Base-by-base conservation (phyloP, 495 filamentous ascomycete species). In the Aspergillus haitiensis region DNA sequence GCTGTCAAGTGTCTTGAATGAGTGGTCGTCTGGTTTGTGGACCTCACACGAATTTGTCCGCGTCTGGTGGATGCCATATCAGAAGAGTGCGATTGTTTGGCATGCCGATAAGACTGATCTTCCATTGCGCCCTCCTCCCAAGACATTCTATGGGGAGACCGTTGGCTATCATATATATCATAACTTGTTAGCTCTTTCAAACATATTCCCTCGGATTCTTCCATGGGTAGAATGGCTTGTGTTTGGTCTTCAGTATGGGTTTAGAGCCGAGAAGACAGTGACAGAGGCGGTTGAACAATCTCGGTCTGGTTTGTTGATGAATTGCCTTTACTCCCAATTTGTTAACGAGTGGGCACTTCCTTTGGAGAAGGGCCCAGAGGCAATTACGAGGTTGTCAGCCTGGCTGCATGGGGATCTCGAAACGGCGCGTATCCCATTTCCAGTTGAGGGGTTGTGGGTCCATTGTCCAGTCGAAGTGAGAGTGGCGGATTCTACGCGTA, bases 271-370 rank as follows among this genome's bases (percentile, higher is more conserved):
- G 59, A 86, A 88, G 31, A 76, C 74, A 3, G 78, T 80, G 45
- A 89, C 83, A 16, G 76, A 79, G 47, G 95, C 88, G 18, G 84
- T 97, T n/a, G 86, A 97, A 74, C 85, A 86, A 16, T 86, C 86
- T 39, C 85, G 90, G 18, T 70, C 86, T 52, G 95, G 92, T 8
- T 80, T 98, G 57, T 78, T 96, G 46, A 92, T 98, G 89, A 93
- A 98, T 72, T 98, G 94, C 70, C 82, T 97, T 15, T 98, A 95
- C 75, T 92, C 87, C 18, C 94, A 98, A 70, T 95, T 91, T 65
- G 94, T 98, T 47, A 96, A 98, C 70, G 94, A 98, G 70, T 98
- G 94, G 94, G 93, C 93, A 5, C 82, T 98, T 50, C 94, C 94
- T 7, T 75, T 98, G n/a, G 74, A 84, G 63, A 87, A 89, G 60